Conservation (phyloP, 495 filamentous ascomycete species). For the Umbilicaria muhlenbergii region DNA sequence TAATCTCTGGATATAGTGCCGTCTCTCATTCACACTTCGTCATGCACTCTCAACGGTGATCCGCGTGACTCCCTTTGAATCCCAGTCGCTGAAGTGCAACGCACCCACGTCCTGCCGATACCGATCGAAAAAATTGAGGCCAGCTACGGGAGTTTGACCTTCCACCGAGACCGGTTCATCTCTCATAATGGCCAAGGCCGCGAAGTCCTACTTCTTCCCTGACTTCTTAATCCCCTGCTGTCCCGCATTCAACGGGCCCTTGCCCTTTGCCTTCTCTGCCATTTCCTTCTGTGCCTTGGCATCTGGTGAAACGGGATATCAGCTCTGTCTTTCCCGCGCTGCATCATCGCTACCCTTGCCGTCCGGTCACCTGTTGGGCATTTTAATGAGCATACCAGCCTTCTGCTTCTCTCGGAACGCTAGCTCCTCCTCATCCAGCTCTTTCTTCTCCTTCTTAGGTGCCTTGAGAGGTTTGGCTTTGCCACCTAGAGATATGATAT, state of each 20-base stretch:
- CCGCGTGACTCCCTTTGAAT: too few species aligned
- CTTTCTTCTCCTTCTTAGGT: slow-evolving; percentile 62
- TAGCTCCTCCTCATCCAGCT: slow-evolving; percentile 60
- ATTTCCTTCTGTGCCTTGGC: slow-evolving; percentile 66
- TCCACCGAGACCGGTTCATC: too few species aligned
- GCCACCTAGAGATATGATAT: slow-evolving; percentile 38
- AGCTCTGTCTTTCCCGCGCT: not conserved
- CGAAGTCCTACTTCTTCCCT: slow-evolving; percentile 54
- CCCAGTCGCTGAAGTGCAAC: too few species aligned
- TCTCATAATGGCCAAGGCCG: too few species aligned
- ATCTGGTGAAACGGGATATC: slow-evolving; percentile 28
- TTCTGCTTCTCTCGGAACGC: slow-evolving; percentile 61
- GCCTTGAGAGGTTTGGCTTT: slow-evolving; percentile 75
- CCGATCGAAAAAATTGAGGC: too few species aligned
- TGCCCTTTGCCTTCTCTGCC: slow-evolving; percentile 44
- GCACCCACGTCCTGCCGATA: too few species aligned
- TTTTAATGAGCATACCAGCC: slow-evolving; percentile 36
- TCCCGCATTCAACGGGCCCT: slow-evolving; percentile 54
- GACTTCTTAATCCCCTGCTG: slow-evolving; percentile 81
- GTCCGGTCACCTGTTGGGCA: not conserved
- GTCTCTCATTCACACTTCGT: too few species aligned
- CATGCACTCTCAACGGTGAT: too few species aligned
- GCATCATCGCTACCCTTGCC: not conserved
- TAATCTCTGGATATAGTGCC: too few species aligned
- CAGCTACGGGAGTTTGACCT: too few species aligned